phyloP scores from a whole-genome alignment of 257 asterid genomes.

The Nicotiana knightiana region DNA sequence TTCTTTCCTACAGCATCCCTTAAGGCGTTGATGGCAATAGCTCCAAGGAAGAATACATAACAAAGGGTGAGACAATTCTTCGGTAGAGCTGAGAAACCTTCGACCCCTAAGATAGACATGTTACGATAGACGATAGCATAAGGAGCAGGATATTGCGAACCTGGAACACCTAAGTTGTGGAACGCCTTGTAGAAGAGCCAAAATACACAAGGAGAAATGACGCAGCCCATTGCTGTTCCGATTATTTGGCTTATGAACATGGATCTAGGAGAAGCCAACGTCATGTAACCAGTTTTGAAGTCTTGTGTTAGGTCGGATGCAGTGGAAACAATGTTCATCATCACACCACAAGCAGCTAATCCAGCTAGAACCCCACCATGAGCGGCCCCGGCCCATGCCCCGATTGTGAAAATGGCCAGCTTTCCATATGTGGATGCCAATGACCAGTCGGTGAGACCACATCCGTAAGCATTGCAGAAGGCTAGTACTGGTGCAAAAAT shows the following conservation, averaged over 20 bases:
- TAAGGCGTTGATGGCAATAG: slow-evolving; percentile 39
- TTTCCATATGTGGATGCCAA: slow-evolving; percentile 56
- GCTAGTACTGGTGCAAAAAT: slow-evolving; percentile 50
- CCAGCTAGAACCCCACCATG: slow-evolving; percentile 59
- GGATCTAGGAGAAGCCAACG: slow-evolving; percentile 61
- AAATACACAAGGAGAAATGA: slow-evolving; percentile 54
- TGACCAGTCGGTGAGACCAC: slow-evolving; percentile 70
- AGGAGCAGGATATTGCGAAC: slow-evolving; percentile 57
- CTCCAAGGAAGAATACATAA: slow-evolving; percentile 47
- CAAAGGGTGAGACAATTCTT: slow-evolving; percentile 48
- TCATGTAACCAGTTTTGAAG: slow-evolving; percentile 64
- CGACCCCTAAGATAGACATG: slow-evolving; percentile 63
- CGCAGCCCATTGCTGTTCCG: slow-evolving; percentile 66
- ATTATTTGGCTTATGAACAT: slow-evolving; percentile 71
- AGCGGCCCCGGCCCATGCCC: slow-evolving; percentile 55
- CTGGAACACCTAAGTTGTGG: slow-evolving; percentile 41
- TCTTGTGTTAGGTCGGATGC: slow-evolving; percentile 65
- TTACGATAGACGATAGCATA: slow-evolving; percentile 38
- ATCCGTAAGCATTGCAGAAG: slow-evolving; percentile 61
- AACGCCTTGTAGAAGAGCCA: slow-evolving; percentile 58
- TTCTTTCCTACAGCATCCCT: slow-evolving; percentile 49
- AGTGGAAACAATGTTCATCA: slow-evolving; percentile 62
- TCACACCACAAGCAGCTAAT: slow-evolving; percentile 60
- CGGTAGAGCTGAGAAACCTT: slow-evolving; percentile 60
- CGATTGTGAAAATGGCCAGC: slow-evolving; percentile 55